These are phyloP conservation scores for Zasmidium cellare DNA, from an alignment of 2,329 filamentous ascomycete species.

Conservation along the genomic window DNA sequence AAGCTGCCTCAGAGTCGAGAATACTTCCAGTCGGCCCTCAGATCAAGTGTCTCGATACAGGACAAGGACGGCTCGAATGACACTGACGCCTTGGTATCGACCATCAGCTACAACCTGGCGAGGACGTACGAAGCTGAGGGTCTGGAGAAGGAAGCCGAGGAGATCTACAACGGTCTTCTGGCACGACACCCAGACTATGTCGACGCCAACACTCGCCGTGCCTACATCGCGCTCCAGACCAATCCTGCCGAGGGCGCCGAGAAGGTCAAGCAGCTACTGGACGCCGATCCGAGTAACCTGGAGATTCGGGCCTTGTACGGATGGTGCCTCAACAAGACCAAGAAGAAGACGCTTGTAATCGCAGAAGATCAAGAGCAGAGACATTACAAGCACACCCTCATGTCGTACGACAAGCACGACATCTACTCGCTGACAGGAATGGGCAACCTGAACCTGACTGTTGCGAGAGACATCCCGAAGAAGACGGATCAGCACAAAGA, in stretches of 20 bases:
- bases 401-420: conserved; percentile 95
- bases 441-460: conserved; percentile 89
- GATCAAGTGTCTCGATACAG: conserved; percentile 78
- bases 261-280: conserved; percentile 80
- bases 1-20: conserved; percentile 78
- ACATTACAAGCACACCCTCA: conserved; percentile 94
- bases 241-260: conserved; percentile 83
- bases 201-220: conserved; percentile 82
- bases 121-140: conserved; percentile 87
- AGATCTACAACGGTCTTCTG: conserved; percentile 83
- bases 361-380: conserved; percentile 88
- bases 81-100: conserved; percentile 88
- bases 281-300: conserved; percentile 78
- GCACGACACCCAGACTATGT: conserved; percentile 85
- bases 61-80: conserved; percentile 63
- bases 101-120: conserved; percentile 94
- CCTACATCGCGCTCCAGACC: conserved; percentile 83
- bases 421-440: conserved; percentile 95
- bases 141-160: conserved; percentile 77
- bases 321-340: conserved; percentile 89
- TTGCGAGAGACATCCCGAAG: conserved; percentile 90
- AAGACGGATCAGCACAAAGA: conserved; percentile 88
- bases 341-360: conserved; percentile 77
- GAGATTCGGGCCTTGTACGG: conserved; percentile 92
- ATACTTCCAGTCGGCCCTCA: conserved; percentile 88